Conservation (phyloP, 176 grass and related monocot species). For the Pontederia crassipes region DNA sequence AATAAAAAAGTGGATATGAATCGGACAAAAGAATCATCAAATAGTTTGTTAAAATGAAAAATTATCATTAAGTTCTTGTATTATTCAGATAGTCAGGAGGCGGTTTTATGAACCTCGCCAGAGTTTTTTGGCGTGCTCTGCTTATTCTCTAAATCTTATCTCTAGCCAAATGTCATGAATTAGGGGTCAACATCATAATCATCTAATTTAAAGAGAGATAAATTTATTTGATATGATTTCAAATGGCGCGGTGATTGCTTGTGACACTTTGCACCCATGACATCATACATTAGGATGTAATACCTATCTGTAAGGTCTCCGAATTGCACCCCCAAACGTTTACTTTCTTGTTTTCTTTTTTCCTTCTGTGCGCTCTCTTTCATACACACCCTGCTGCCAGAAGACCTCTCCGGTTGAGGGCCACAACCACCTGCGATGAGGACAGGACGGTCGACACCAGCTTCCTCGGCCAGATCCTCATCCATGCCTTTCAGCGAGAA, state of each 20-base stretch:
- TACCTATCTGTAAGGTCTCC: too few relatives aligned
- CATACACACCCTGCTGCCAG: constrained; percentile 91
- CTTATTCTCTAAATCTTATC: constrained; percentile 88
- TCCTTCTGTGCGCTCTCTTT: constrained; percentile 88
- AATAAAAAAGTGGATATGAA: not conserved
- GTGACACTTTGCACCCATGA: too few relatives aligned
- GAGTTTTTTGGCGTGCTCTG: constrained; percentile 65
- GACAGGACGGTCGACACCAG: constrained; percentile 41
- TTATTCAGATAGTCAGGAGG: constrained; percentile 37
- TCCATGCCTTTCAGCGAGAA: constrained; percentile 94
- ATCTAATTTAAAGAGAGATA: too few relatives aligned
- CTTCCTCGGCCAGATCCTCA: constrained; percentile 88
- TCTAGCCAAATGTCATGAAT: too few relatives aligned
- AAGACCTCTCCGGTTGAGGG: constrained; percentile 73
- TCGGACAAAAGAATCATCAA: not conserved
- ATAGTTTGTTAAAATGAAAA: not conserved
- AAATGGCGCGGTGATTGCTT: too few relatives aligned
- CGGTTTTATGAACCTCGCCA: constrained; percentile 91
- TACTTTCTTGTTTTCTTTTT: constrained; percentile 56
- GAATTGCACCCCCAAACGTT: too few relatives aligned
- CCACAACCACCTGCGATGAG: constrained; percentile 75
- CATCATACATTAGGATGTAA: too few relatives aligned
- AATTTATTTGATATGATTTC: too few relatives aligned
- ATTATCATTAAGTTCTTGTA: constrained; percentile 15
- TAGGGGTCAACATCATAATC: too few relatives aligned